These are phyloP conservation scores for Xylaria sp. DNA, from an alignment of 2,329 filamentous ascomycete genomes.

Conservation along the genomic window DNA sequence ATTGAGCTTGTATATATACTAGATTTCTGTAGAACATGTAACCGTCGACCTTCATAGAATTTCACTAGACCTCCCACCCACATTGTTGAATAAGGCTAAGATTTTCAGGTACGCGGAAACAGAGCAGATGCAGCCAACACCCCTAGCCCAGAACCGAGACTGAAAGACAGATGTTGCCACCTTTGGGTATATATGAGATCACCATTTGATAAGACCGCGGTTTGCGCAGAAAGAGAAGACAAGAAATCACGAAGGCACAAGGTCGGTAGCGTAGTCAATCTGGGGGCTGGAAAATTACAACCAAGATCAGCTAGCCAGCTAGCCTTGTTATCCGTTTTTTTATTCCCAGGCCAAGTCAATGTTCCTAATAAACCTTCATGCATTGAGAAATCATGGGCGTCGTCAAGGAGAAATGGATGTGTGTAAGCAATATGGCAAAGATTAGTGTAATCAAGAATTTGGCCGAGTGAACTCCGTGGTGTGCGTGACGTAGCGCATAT, in stretches of 20 bases:
- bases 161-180: slow-evolving; percentile 33
- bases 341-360: slow-evolving; percentile 14
- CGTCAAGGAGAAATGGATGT: slow-evolving; percentile 22
- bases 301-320: slow-evolving; percentile 34
- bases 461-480: slow-evolving; percentile 36
- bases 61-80: neutral
- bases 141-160: slow-evolving; percentile 28
- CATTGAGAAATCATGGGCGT: slow-evolving; percentile 16
- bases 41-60: neutral
- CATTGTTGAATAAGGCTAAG: slow-evolving; percentile 20
- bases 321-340: slow-evolving; percentile 21
- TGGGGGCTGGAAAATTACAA: slow-evolving; percentile 15
- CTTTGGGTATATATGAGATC: slow-evolving; percentile 32
- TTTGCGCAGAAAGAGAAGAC: slow-evolving; percentile 4
- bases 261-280: slow-evolving; percentile 6
- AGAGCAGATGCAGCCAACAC: slow-evolving; percentile 18
- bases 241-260: slow-evolving; percentile 15
- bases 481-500: slow-evolving; percentile 35
- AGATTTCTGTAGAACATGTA: neutral
- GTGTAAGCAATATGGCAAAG: slow-evolving; percentile 37
- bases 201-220: slow-evolving; percentile 17
- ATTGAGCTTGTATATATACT: neutral
- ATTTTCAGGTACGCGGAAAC: slow-evolving; percentile 5
- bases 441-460: slow-evolving; percentile 36
- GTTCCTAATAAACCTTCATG: slow-evolving; percentile 23